Percentiles rank a stretch among this genome's conserved stretches.
Conservation (phyloP, 2,329 filamentous ascomycete species). For the Scedosporium apiospermum region DNA sequence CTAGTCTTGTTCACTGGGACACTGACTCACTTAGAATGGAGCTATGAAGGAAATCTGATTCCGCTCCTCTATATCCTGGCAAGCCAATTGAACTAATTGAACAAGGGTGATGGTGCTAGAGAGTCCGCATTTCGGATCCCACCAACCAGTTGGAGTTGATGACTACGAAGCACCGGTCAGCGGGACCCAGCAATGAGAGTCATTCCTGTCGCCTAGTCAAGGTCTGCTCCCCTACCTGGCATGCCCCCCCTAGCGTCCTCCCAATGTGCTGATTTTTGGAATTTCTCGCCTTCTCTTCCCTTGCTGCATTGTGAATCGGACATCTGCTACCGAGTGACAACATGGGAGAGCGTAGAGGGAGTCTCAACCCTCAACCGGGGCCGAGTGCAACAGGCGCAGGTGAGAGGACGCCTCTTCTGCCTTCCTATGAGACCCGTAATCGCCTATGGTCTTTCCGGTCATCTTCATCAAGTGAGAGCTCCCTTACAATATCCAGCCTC, state of each 20-base stretch:
- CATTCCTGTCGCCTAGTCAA: not conserved
- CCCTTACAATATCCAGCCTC: constrained; percentile 4
- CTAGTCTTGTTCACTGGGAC: no score
- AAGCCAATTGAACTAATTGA: no score
- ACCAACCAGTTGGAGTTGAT: no score
- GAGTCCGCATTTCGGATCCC: no score
- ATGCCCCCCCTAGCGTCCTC: not conserved
- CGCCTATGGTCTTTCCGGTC: not conserved
- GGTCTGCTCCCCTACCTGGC: not conserved
- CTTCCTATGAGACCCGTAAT: not conserved
- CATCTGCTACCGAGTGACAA: constrained; percentile 5
- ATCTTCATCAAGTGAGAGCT: constrained; percentile 5
- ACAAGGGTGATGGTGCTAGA: no score
- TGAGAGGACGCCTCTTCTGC: not conserved
- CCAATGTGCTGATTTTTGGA: not conserved
- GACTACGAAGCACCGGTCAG: no score
- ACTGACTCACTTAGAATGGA: no score
- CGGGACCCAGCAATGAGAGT: no score
- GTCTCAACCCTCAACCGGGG: not conserved
- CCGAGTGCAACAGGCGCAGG: not conserved
- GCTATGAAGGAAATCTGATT: no score
- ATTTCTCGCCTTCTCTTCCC: not conserved
- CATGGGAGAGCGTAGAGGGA: not conserved
- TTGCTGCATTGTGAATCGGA: constrained; percentile 8
- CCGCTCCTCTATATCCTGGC: no score